These are phyloP conservation scores for Backusella psychrophila DNA, from an alignment of 192 early-diverging fungal species.

Conservation along the genomic window DNA sequence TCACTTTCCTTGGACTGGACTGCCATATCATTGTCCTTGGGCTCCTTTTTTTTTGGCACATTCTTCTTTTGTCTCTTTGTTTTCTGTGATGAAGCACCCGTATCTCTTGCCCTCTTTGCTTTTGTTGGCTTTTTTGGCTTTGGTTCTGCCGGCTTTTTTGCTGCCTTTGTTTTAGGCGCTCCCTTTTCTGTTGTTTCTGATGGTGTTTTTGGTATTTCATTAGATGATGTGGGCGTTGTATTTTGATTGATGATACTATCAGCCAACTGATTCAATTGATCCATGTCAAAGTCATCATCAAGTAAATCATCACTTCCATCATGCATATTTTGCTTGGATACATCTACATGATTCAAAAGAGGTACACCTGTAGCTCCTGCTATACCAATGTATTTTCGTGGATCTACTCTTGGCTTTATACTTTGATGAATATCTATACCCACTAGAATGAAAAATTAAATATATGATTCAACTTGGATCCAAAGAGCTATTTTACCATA, in stretches of 20 bases:
- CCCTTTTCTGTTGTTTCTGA: neutral
- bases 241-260: neutral
- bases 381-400: constrained; percentile 13
- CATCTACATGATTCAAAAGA: neutral
- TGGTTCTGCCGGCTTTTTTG: neutral
- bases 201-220: neutral
- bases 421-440: constrained; percentile 22
- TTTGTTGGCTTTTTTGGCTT: neutral
- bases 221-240: neutral
- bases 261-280: neutral
- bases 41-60: neutral
- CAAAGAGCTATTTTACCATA: constrained; percentile 14
- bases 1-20: too few species aligned
- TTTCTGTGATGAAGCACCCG: neutral
- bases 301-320: neutral
- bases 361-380: neutral
- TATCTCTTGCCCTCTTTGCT: neutral
- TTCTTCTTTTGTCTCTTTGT: neutral
- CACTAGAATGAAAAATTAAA: constrained; percentile 20
- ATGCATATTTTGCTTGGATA: neutral
- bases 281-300: neutral
- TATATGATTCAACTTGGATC: neutral
- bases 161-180: neutral
- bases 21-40: neutral
- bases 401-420: constrained; percentile 10